Base-by-base conservation (phyloP, 2,329 filamentous ascomycete genomes). In the Arthrobotrys pseudoclavata region DNA sequence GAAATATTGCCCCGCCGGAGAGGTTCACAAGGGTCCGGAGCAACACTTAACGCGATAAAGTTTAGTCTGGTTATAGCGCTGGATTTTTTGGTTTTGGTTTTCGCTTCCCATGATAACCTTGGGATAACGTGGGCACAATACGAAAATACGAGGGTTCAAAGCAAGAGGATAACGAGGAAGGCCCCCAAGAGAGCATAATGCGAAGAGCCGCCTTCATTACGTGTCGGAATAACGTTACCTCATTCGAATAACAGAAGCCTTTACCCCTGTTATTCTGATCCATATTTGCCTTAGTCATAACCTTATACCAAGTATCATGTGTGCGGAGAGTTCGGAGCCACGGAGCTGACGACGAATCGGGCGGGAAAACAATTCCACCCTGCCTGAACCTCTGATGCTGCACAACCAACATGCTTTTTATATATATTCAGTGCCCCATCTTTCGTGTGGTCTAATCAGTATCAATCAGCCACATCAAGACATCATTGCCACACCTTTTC, bases 1-100 rank as follows among this genome's bases (percentile, higher is more conserved):
- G 61, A 71, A 77, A 77, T 77, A 34, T 77, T 77, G 48, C 47
- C 52, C 74, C 74, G 74, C 47, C 53, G 67, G 50, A 22, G 29
- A 55, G n/a, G 31, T n/a, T 12, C 2, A 29, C 50, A 55, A 13
- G 61, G 61, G 60, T 22, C 9, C 67, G 74, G 74, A 68, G 61
- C 74, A 77, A 77, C 61, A 31, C 53, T 53, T 50, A 45, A 31
- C 47, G 57, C 50, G 60, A 70, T 61, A 61, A 70, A 50, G 37
- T 70, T 69, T 60, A 20, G 53, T 13, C 57, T 29, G 22, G 29
- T 29, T 18, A 9, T n/a, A n/a, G 50, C 15, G 3, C 47, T 3
- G 31, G 9, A 18, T 34, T 31, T 34, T 31, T 34, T 34, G 31
- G 42, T 53, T 60, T 48, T 15, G 24, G 53, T 52, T 31, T 45